Evolutionary conservation across 1,139 yeast genomes (phyloP).

Genomic region (Kodamaea plutei): DNA sequence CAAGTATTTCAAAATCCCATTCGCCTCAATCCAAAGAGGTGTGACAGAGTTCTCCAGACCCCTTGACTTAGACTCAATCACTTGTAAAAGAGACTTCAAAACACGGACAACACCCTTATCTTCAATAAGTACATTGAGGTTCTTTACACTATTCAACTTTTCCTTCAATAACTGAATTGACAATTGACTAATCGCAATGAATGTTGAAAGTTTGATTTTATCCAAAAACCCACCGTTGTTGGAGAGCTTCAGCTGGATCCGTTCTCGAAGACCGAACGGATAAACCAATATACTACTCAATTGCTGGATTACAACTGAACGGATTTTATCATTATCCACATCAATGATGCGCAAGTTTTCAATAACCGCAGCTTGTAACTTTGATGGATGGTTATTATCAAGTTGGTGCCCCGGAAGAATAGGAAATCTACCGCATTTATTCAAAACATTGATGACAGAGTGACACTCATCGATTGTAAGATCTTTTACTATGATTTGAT

Average conservation of each 20-base stretch:
- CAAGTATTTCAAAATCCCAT: slow-evolving; percentile 26
- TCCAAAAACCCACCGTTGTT: slow-evolving; percentile 23
- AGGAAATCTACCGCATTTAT: slow-evolving; percentile 65
- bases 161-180: slow-evolving; percentile 41
- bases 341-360: slow-evolving; percentile 38
- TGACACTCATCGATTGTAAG: slow-evolving; percentile 34
- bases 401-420: slow-evolving; percentile 46
- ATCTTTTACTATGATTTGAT: slow-evolving; percentile 27
- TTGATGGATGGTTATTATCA: slow-evolving; percentile 50
- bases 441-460: slow-evolving; percentile 44
- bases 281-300: slow-evolving; percentile 48
- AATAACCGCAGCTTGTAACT: slow-evolving; percentile 50
- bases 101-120: slow-evolving; percentile 42
- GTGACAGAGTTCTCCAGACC: slow-evolving; percentile 26
- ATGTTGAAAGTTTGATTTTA: slow-evolving; percentile 57
- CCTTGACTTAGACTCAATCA: slow-evolving; percentile 23
- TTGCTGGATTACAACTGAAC: slow-evolving; percentile 48
- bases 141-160: slow-evolving; percentile 28
- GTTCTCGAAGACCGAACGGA: slow-evolving; percentile 56
- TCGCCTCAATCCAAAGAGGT: slow-evolving; percentile 45
- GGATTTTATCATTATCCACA: slow-evolving; percentile 29
- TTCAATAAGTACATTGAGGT: slow-evolving; percentile 33
- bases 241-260: slow-evolving; percentile 40
- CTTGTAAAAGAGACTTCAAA: slow-evolving; percentile 16
- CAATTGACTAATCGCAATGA: slow-evolving; percentile 55